Percentiles rank a stretch among this genome's conserved stretches.
Conservation (phyloP, 192 early-diverging fungal genomes). For the Coemansia reversa region DNA sequence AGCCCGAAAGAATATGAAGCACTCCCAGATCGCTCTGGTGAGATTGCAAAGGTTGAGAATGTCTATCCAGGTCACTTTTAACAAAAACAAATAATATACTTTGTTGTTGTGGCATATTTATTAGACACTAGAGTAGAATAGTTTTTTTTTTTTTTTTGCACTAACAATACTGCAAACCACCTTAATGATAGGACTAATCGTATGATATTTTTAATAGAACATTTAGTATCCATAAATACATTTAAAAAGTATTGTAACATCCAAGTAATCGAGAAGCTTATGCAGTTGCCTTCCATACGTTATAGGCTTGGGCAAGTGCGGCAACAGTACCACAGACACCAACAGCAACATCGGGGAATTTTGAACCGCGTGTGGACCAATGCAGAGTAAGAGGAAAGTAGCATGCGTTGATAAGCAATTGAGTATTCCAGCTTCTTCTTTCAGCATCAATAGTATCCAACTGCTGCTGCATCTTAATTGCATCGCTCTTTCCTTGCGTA, state of each 20-base stretch:
- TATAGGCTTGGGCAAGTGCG: slow-evolving; percentile 76
- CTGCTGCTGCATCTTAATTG: slow-evolving; percentile 64
- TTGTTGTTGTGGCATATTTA: not conserved
- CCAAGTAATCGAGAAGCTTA: slow-evolving; percentile 15
- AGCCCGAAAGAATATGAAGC: slow-evolving; percentile 54
- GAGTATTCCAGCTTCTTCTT: slow-evolving; percentile 63
- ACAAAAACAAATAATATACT: not conserved
- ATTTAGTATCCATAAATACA: not conserved
- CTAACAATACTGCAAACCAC: not conserved
- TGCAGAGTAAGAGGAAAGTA: slow-evolving; percentile 90
- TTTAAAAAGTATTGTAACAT: not conserved
- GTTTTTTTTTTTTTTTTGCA: not conserved
- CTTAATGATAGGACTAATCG: too few species aligned
- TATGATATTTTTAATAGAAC: too few species aligned
- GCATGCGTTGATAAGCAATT: slow-evolving; percentile 84
- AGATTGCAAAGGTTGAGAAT: slow-evolving; percentile 27
- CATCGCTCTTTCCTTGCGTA: slow-evolving; percentile 63
- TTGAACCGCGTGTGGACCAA: slow-evolving; percentile 84
- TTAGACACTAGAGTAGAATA: not conserved
- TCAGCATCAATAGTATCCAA: slow-evolving; percentile 60
- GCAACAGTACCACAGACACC: slow-evolving; percentile 94
- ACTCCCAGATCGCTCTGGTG: slow-evolving; percentile 29
- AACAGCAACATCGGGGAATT: slow-evolving; percentile 90
- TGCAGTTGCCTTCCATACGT: slow-evolving; percentile 76
- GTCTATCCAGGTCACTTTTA: slow-evolving; percentile 46